phyloP scores from a whole-genome alignment of 768 basidiomycete genomes.

The Phlebiopsis gigantea region DNA sequence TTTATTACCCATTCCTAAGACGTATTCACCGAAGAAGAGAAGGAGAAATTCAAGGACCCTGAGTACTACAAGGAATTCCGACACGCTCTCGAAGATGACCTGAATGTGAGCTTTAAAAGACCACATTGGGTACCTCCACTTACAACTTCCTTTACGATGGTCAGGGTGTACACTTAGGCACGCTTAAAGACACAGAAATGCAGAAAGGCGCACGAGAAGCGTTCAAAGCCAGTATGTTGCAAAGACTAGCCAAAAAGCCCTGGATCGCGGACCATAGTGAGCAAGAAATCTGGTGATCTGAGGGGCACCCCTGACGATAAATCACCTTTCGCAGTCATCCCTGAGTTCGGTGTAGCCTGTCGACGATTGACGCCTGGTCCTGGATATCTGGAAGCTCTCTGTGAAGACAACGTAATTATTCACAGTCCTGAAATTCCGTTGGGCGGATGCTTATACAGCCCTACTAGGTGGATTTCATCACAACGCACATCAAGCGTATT shows the following conservation, averaged over 20 bases:
- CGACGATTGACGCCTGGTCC: conserved; percentile 64
- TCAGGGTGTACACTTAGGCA: conserved; percentile 37
- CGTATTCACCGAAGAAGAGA: conserved; percentile 46
- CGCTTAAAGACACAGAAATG: conserved; percentile 34
- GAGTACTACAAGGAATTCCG: conserved; percentile 44
- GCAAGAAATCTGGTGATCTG: no score
- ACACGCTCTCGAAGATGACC: conserved; percentile 39
- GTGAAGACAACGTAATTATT: conserved; percentile 48
- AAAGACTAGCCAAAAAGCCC: conserved; percentile 49
- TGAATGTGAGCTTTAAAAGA: conserved; percentile 37
- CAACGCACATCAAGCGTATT: conserved; percentile 44
- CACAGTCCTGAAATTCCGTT: neutral
- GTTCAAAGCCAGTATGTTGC: conserved; percentile 42
- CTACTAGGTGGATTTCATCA: conserved; percentile 46
- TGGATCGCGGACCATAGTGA: conserved; percentile 54
- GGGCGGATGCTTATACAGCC: neutral
- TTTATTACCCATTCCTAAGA: conserved; percentile 25
- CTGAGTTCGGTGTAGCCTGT: conserved; percentile 54
- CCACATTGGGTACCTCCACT: neutral
- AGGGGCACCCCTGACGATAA: no score
- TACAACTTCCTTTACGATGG: neutral
- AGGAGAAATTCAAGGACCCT: conserved; percentile 42
- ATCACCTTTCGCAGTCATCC: conserved; percentile 40
- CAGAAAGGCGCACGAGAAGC: conserved; percentile 30
- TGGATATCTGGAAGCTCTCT: conserved; percentile 62